Base-by-base conservation (phyloP, 345 rosid genomes). In the Ailanthus altissimus region DNA sequence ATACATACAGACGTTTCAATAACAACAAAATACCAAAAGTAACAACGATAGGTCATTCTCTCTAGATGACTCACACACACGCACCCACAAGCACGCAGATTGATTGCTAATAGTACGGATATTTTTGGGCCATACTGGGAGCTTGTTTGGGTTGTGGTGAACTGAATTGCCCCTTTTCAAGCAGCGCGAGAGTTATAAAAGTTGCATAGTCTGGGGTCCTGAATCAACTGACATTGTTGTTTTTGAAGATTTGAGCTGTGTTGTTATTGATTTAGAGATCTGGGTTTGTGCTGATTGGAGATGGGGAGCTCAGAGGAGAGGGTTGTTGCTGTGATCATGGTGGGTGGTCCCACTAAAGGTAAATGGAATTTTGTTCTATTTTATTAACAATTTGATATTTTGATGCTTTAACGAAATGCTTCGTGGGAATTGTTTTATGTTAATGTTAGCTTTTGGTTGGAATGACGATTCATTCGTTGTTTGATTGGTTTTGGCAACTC, bases 331-430 rank as follows among this genome's bases (percentile, higher is more conserved):
- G 96, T 95, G 73, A 95, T 93, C 87, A 91, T 95, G 98, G 99
- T 95, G 78, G 98, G 98, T 75, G 99, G 99, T 45, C 99, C 99
- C 12, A 95, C 99, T 72, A 95, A 95, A 95, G 98, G 99, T 95
- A 82, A 67, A n/a, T n/a, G 38, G 75, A 15, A 65, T 9, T 38
- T 67, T 20, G 9, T 40, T 20, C 58, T 7, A n/a, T 56, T 54
- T 42, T 50, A 13, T 70, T 62, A 20, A 23, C 59, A 67, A 28
- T 60, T 54, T 42, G 14, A 8, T 32, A 32, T 47, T 74, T 67
- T 68, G 47, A 56, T 46, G 21, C 40, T 8, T 1, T 73, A 11
- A 54, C 26, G 43, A 16, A 43, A 59, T 49, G 23, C n/a, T 78
- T 73, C 57, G 16, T 32, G 32, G 64, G 51, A 14, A 13, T 21